These are phyloP conservation scores for Zygotorulaspora mrakii DNA, from an alignment of 1,139 yeast species.

Conservation along the genomic window DNA sequence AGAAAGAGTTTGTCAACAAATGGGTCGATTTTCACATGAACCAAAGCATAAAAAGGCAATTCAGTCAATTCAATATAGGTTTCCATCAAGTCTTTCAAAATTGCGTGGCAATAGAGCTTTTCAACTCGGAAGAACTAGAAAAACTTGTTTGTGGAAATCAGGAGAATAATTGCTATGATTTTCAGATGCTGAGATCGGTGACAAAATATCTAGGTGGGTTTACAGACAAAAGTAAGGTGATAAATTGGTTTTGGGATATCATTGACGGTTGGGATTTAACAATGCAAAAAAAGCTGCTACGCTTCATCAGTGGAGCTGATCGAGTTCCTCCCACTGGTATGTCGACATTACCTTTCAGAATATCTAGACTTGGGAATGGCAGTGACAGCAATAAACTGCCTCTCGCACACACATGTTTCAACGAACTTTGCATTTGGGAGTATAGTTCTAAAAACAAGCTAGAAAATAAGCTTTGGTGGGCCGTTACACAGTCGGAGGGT, in stretches of 20 bases:
- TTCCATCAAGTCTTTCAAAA: constrained; percentile 67
- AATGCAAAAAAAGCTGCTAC: constrained; percentile 59
- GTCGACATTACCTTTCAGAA: constrained; percentile 64
- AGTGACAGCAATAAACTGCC: constrained; percentile 55
- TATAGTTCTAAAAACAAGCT: constrained; percentile 55
- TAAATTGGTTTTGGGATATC: constrained; percentile 85
- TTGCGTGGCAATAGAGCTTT: constrained; percentile 73
- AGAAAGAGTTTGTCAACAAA: constrained; percentile 55
- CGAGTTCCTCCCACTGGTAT: constrained; percentile 91
- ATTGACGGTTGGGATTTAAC: constrained; percentile 45
- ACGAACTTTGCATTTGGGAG: constrained; percentile 73
- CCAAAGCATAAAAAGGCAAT: constrained; percentile 50
- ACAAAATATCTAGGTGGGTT: constrained; percentile 70
- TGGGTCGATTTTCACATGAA: constrained; percentile 61
- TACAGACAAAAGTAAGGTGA: constrained; percentile 39
- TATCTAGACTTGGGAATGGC: constrained; percentile 48
- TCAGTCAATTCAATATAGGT: constrained; percentile 61
- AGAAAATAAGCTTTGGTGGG: constrained; percentile 53
- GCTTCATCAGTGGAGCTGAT: constrained; percentile 87
- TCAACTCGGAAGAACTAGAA: constrained; percentile 78
- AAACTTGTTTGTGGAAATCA: constrained; percentile 74
- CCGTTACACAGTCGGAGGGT: constrained; percentile 78
- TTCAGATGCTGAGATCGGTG: constrained; percentile 61
- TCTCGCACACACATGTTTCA: constrained; percentile 89
- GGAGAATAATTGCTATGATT: constrained; percentile 53